A percentile compares a stretch with the other conserved stretches of the same genome.
Conservation (phyloP, 352 stramenopile genomes). For the Saprolegnia diclina region DNA sequence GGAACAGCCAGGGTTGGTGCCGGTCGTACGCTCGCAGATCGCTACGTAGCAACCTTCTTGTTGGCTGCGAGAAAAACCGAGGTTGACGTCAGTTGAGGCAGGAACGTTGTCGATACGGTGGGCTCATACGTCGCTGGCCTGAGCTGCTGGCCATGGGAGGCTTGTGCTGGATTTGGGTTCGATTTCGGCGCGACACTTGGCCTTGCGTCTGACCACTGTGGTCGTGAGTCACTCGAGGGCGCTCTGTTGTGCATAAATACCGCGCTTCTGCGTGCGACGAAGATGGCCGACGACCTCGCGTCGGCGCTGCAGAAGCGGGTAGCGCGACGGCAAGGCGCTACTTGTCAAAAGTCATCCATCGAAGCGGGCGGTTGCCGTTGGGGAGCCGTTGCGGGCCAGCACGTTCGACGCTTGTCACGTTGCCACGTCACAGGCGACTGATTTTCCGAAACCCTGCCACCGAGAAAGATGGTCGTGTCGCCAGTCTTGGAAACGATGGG, state of each 20-base stretch:
- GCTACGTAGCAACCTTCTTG: too few relatives aligned
- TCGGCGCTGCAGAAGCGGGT: too few relatives aligned
- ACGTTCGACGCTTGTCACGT: neutral
- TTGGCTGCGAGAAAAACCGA: too few relatives aligned
- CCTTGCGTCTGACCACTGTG: neutral
- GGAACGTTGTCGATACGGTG: too few relatives aligned
- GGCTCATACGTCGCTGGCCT: too few relatives aligned
- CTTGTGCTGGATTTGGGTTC: neutral
- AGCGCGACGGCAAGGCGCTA: too few relatives aligned
- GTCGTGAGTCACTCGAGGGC: neutral
- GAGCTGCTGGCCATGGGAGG: neutral
- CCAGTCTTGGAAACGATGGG: slow-evolving; percentile 14
- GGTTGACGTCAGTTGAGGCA: too few relatives aligned
- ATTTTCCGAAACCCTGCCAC: slow-evolving; percentile 15
- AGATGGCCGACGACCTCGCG: too few relatives aligned
- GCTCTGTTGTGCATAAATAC: neutral
- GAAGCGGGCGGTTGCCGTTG: neutral
- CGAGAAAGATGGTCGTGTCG: neutral
- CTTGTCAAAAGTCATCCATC: neutral
- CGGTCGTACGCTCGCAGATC: too few relatives aligned
- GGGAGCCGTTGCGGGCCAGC: neutral
- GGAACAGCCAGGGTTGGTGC: too few relatives aligned
- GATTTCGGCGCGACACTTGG: neutral
- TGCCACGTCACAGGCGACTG: neutral
- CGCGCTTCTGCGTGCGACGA: too few relatives aligned